A percentile compares a stretch with the other conserved stretches of the same genome.
These are phyloP conservation scores for Cucurbitaria berberidis DNA, from an alignment of 2,329 filamentous ascomycete species.

Conservation along the genomic window DNA sequence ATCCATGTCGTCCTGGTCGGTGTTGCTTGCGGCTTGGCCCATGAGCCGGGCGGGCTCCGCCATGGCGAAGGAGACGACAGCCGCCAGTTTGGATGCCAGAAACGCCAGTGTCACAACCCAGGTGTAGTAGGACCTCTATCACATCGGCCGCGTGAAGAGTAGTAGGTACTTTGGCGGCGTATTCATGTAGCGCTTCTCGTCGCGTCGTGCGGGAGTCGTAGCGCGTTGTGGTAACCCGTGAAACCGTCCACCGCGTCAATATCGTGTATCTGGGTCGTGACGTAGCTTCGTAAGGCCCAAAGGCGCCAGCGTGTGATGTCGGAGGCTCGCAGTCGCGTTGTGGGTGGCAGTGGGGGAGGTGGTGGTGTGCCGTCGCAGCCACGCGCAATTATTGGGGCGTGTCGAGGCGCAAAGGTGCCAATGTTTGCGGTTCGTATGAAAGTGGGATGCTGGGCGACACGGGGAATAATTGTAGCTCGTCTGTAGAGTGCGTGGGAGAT, in stretches of 20 bases:
- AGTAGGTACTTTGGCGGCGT: constrained; percentile 26
- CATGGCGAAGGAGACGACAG: constrained; percentile 51
- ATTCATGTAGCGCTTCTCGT: constrained; percentile 33
- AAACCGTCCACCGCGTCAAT: constrained; percentile 9
- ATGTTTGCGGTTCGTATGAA: constrained; percentile 44
- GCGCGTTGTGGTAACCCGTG: constrained; percentile 32
- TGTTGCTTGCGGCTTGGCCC: constrained; percentile 42
- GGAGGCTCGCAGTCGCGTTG: constrained; percentile 34
- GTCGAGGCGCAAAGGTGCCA: constrained; percentile 18
- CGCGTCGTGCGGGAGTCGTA: constrained; percentile 35
- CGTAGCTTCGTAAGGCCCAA: not conserved
- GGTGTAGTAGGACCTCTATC: constrained; percentile 19
- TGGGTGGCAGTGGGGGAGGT: constrained; percentile 29
- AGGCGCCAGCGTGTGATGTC: constrained; percentile 17
- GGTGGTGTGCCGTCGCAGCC: constrained; percentile 24
- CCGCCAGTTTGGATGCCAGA: constrained; percentile 48
- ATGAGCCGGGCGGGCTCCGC: constrained; percentile 49
- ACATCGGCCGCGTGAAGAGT: constrained; percentile 33
- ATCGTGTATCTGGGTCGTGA: constrained; percentile 10
- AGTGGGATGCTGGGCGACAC: constrained; percentile 43
- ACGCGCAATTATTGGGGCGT: constrained; percentile 33
- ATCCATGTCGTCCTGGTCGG: constrained; percentile 45
- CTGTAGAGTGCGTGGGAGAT: constrained; percentile 36
- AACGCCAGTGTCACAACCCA: constrained; percentile 43
- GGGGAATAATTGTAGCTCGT: constrained; percentile 29